These are phyloP conservation scores for Moesziomyces antarcticus DNA, from an alignment of 1,284 basidiomycete species.

Conservation along the genomic window DNA sequence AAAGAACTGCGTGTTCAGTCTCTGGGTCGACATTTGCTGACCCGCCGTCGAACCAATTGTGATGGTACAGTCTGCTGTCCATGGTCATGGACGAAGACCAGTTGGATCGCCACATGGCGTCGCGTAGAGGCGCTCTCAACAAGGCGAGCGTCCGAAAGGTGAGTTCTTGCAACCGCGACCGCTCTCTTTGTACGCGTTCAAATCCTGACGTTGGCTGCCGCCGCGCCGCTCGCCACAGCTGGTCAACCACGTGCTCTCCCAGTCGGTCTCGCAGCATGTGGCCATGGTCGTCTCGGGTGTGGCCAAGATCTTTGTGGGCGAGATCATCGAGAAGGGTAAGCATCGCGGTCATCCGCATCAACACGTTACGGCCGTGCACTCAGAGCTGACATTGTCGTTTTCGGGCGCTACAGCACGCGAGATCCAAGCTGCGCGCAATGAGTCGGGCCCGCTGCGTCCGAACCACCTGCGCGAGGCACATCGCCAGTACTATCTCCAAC, in stretches of 20 bases:
- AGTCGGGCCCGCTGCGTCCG: conserved; percentile 80
- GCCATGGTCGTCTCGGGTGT: conserved; percentile 89
- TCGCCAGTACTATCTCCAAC: conserved; percentile 81
- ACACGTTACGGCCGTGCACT: too few species aligned
- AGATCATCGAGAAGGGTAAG: conserved; percentile 86
- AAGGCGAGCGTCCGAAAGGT: conserved; percentile 85
- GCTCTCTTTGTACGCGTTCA: neutral
- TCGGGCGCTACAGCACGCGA: conserved; percentile 73
- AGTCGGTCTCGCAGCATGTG: conserved; percentile 83
- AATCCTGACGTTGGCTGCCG: too few species aligned
- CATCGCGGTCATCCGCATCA: conserved; percentile 1
- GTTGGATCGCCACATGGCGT: conserved; percentile 88
- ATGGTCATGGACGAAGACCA: conserved; percentile 85
- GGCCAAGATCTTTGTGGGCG: conserved; percentile 89
- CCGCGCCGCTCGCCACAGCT: conserved; percentile 71
- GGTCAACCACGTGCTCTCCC: conserved; percentile 81
- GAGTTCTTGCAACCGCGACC: neutral
- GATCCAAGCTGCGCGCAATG: conserved; percentile 78
- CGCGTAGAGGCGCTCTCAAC: conserved; percentile 81
- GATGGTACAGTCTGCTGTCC: conserved; percentile 76
- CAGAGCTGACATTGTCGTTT: neutral
- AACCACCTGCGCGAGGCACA: conserved; percentile 89
- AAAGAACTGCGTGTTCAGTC: neutral
- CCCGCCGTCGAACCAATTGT: conserved; percentile 26
- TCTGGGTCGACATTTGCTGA: conserved; percentile 28